Evolutionary conservation across 2,329 filamentous ascomycete species (phyloP).

Genomic region (Paecilomyces fulvus): DNA sequence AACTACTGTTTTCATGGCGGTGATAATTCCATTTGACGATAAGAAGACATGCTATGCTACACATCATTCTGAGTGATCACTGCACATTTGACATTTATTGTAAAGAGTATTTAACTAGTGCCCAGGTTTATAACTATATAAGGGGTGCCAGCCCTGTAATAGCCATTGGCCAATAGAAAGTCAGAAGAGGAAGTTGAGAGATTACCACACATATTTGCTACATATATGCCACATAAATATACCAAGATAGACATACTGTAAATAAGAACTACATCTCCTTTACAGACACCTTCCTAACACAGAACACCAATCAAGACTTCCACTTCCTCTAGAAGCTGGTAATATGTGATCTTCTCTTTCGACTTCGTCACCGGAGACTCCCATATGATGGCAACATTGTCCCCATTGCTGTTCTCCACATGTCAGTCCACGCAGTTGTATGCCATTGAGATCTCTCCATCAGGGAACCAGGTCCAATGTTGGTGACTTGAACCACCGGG

Average conservation of each 20-base stretch:
- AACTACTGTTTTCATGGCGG: no score
- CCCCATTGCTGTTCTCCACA: conserved; percentile 68
- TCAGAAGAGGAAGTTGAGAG: no score
- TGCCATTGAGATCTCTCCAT: conserved; percentile 79
- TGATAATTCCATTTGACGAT: no score
- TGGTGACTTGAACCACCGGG: conserved; percentile 53
- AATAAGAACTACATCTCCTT: conserved; percentile 78
- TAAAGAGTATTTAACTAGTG: no score
- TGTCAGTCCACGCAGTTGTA: conserved; percentile 90
- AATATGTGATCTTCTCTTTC: conserved; percentile 68
- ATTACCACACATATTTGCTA: no score
- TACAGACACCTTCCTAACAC: conserved; percentile 69
- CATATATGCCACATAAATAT: no score
- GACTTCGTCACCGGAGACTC: conserved; percentile 74
- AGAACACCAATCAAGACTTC: conserved; percentile 74
- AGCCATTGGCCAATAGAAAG: no score
- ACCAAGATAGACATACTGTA: conserved; percentile 56
- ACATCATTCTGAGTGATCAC: no score
- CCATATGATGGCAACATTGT: conserved; percentile 69
- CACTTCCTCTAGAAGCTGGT: conserved; percentile 67
- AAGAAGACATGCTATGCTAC: no score
- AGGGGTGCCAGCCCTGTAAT: no score
- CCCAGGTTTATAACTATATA: no score
- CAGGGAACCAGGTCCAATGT: conserved; percentile 85
- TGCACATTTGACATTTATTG: no score